A percentile compares a stretch with the other conserved stretches of the same genome.
phyloP scores from a whole-genome alignment of 2,329 filamentous ascomycete genomes.

The Pseudophaeomoniella oleicola region DNA sequence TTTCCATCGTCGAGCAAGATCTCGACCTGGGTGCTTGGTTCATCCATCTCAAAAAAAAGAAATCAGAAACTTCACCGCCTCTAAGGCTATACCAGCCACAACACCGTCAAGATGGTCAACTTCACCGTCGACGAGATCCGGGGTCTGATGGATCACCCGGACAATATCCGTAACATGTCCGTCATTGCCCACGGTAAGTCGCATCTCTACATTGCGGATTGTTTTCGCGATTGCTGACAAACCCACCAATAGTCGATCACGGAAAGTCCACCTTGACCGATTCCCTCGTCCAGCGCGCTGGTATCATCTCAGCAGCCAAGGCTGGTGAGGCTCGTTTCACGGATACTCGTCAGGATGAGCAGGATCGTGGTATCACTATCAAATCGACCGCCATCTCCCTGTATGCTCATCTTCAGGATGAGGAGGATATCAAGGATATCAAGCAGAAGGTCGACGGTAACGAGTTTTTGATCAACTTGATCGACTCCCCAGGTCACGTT shows the following conservation, averaged over 20 bases:
- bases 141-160: conserved; percentile 33
- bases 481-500: conserved; percentile 99
- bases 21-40: background rate
- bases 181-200: conserved; percentile 88
- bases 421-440: conserved; percentile 90
- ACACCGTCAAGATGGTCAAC: conserved; percentile 98
- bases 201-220: conserved; percentile 2
- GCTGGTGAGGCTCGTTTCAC: conserved; percentile 92
- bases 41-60: background rate
- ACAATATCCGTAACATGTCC: conserved; percentile 86
- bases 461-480: conserved; percentile 99
- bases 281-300: conserved; percentile 95
- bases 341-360: conserved; percentile 92
- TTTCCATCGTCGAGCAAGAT: background rate
- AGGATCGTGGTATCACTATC: conserved; percentile 99
- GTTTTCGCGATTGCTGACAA: conserved; percentile 3
- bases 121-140: conserved; percentile 81
- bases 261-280: conserved; percentile 99
- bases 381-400: conserved; percentile 99
- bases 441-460: conserved; percentile 76
- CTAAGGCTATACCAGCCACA: conserved; percentile 23
- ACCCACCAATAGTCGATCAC: conserved; percentile 63
- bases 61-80: background rate
- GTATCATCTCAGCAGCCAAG: conserved; percentile 98
- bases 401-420: conserved; percentile 67